phyloP scores from a whole-genome alignment of 2,329 filamentous ascomycete species.

The Neurospora sp. region DNA sequence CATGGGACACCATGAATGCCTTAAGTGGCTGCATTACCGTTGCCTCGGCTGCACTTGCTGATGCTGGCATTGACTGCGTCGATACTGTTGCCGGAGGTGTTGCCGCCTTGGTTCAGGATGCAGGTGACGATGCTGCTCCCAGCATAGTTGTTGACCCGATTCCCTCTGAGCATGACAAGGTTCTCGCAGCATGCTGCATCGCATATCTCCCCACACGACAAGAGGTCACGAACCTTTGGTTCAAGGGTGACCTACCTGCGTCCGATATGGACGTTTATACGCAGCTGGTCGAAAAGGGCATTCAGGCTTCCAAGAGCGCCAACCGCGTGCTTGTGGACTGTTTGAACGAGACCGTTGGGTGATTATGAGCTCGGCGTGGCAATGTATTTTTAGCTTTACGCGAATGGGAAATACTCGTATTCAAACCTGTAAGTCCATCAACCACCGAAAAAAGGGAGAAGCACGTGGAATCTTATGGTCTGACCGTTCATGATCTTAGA shows the following conservation, averaged over 20 bases:
- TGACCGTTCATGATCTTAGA: not conserved
- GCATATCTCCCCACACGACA: constrained; percentile 80
- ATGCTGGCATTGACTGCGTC: constrained; percentile 92
- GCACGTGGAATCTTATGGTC: not conserved
- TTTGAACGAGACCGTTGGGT: constrained; percentile 26
- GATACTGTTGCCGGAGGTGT: constrained; percentile 85
- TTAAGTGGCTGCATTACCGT: constrained; percentile 88
- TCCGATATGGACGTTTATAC: constrained; percentile 31
- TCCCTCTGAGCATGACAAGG: constrained; percentile 65
- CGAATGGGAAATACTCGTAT: not conserved
- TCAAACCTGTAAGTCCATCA: not conserved
- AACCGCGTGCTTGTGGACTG: constrained; percentile 31
- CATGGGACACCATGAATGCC: constrained; percentile 87
- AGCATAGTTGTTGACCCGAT: constrained; percentile 68
- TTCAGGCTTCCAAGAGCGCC: constrained; percentile 31
- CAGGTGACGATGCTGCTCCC: constrained; percentile 22
- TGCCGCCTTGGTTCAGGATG: constrained; percentile 58
- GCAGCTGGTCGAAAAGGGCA: constrained; percentile 30
- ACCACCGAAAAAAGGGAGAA: not conserved
- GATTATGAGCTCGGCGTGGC: constrained; percentile 1
- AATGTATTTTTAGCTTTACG: not conserved
- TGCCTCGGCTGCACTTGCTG: constrained; percentile 81
- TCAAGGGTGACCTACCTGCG: constrained; percentile 58
- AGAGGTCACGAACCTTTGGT: constrained; percentile 90
- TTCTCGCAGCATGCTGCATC: constrained; percentile 78